phyloP scores from a whole-genome alignment of 2,329 filamentous ascomycete genomes.

The Paraphoma sp. region DNA sequence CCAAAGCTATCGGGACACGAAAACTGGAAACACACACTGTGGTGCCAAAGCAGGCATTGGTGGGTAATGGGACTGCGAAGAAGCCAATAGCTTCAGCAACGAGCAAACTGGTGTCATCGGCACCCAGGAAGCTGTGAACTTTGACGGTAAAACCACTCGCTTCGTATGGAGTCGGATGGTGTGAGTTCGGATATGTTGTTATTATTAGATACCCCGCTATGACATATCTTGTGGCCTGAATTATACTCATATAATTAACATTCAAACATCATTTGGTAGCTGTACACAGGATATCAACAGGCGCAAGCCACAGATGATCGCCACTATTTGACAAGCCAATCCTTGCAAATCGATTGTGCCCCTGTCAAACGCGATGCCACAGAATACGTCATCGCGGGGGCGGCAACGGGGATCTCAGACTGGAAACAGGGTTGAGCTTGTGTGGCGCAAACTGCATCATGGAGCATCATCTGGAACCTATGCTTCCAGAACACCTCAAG shows the following conservation, averaged over 20 bases:
- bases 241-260: background rate
- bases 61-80: conserved; percentile 6
- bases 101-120: background rate
- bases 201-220: no score
- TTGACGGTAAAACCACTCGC: background rate
- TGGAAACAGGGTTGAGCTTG: conserved; percentile 33
- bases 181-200: no score
- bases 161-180: no score
- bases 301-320: background rate
- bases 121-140: conserved; percentile 10
- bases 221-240: background rate
- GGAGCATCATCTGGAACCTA: conserved; percentile 20
- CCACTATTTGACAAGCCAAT: background rate
- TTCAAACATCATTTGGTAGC: no score
- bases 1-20: no score
- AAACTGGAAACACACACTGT: background rate
- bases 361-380: conserved; percentile 24
- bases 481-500: conserved; percentile 6
- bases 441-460: conserved; percentile 24
- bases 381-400: conserved; percentile 37
- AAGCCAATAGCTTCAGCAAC: conserved; percentile 10
- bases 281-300: background rate
- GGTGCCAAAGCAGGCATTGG: conserved; percentile 4
- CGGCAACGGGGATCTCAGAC: conserved; percentile 16
- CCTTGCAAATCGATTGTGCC: conserved; percentile 7